phyloP scores from a whole-genome alignment of 1,139 yeast genomes.

The Nakaseomyces sp. region DNA sequence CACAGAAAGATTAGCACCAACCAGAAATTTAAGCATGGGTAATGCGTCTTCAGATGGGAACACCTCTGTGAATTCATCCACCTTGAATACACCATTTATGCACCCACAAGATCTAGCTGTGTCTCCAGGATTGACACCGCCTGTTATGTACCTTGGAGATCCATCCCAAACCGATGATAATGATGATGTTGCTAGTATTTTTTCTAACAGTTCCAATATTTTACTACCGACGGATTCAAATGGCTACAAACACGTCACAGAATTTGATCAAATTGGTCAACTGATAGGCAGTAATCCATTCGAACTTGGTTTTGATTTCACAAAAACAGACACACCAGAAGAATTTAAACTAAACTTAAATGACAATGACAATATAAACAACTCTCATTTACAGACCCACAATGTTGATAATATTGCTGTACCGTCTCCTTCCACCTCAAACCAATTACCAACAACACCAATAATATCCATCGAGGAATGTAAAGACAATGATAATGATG shows the following conservation, averaged over 20 bases:
- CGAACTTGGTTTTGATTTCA: constrained; percentile 3
- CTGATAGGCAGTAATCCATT: constrained; percentile 7
- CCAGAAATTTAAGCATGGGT: not conserved
- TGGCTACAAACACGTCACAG: constrained; percentile 21
- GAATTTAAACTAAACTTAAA: not conserved
- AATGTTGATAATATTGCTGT: constrained; percentile 1
- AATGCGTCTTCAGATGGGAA: not conserved
- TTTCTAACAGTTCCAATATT: constrained; percentile 20
- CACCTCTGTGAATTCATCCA: not conserved
- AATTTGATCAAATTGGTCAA: constrained; percentile 18
- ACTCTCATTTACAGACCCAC: not conserved
- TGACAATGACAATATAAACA: not conserved
- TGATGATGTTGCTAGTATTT: constrained; percentile 27
- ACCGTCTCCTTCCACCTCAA: constrained; percentile 6
- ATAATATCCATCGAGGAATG: constrained; percentile 24
- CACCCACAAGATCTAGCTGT: constrained; percentile 11
- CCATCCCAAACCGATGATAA: constrained; percentile 21
- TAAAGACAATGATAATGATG: constrained; percentile 9
- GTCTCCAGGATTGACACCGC: constrained; percentile 19
- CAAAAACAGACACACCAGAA: constrained; percentile 6
- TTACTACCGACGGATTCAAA: constrained; percentile 19
- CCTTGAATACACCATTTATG: constrained; percentile 10
- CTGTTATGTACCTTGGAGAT: constrained; percentile 2
- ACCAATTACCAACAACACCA: constrained; percentile 15
- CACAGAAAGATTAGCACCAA: not conserved